Conservation (phyloP, 2,329 filamentous ascomycete species). For the Trichoderma gracile region DNA sequence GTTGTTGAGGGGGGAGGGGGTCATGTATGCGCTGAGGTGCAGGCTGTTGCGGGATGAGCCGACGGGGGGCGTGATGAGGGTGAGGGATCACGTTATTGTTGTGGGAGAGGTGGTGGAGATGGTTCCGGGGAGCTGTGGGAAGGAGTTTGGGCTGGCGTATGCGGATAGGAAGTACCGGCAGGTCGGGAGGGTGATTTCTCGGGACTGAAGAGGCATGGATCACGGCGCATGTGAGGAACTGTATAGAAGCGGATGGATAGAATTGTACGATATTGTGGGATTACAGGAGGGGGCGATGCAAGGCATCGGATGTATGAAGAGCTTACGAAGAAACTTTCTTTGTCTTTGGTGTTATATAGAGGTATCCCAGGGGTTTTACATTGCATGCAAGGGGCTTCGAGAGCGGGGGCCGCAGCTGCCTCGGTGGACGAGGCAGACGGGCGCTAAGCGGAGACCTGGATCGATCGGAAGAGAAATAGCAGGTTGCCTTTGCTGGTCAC, state of each 20-base stretch:
- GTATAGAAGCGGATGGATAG: slow-evolving; percentile 20
- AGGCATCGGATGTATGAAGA: slow-evolving; percentile 5
- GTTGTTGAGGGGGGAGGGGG: slow-evolving; percentile 51
- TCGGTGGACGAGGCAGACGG: background rate
- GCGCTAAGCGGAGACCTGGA: background rate
- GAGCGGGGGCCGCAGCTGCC: slow-evolving; percentile 7
- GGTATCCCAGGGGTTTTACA: slow-evolving; percentile 12
- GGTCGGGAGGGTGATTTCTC: slow-evolving; percentile 41
- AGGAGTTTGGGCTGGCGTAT: slow-evolving; percentile 51
- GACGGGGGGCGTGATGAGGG: slow-evolving; percentile 45
- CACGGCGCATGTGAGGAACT: background rate
- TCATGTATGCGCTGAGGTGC: slow-evolving; percentile 53
- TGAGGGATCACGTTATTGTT: slow-evolving; percentile 55
- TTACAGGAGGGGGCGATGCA: background rate
- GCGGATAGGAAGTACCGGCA: slow-evolving; percentile 52
- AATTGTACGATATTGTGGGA: slow-evolving; percentile 23
- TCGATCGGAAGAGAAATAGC: too few relatives aligned
- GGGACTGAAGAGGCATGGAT: slow-evolving; percentile 1
- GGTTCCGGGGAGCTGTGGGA: slow-evolving; percentile 36
- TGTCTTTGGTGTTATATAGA: background rate
- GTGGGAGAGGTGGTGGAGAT: slow-evolving; percentile 54
- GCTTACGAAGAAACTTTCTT: background rate
- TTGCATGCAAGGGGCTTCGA: slow-evolving; percentile 6
- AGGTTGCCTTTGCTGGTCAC: background rate
- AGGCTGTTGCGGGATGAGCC: slow-evolving; percentile 45